phyloP scores from a whole-genome alignment of 2,329 filamentous ascomycete genomes.

The Hypoxylon rubiginosum region DNA sequence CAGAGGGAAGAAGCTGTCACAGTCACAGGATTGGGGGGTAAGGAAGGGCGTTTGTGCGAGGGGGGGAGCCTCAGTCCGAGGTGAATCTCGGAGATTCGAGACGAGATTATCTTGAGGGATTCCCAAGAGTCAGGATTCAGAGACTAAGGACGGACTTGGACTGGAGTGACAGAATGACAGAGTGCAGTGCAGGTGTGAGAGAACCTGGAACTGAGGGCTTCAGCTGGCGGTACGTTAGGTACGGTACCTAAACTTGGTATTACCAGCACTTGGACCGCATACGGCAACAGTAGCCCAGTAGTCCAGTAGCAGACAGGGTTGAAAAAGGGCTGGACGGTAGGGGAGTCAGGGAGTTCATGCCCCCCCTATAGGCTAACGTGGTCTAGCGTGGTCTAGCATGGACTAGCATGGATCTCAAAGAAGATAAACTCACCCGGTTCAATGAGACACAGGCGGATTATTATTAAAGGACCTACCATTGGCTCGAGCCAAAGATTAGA shows the following conservation, averaged over 20 bases:
- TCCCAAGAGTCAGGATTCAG: constrained; percentile 22
- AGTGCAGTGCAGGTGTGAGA: too few relatives aligned
- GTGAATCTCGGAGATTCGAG: constrained; percentile 44
- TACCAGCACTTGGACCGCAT: neutral
- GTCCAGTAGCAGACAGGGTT: neutral
- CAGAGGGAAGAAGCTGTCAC: constrained; percentile 15
- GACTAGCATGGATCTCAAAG: constrained; percentile 32
- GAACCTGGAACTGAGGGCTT: neutral
- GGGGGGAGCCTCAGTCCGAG: constrained; percentile 35
- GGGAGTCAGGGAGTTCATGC: constrained; percentile 7
- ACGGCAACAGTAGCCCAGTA: neutral
- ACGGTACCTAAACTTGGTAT: neutral
- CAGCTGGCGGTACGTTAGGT: too few relatives aligned
- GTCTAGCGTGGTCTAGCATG: constrained; percentile 18
- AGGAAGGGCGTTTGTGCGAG: neutral
- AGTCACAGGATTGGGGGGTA: neutral
- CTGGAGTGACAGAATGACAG: neutral
- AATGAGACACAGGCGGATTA: constrained; percentile 44
- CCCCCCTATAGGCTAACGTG: neutral
- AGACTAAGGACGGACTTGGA: constrained; percentile 20
- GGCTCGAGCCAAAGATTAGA: constrained; percentile 31
- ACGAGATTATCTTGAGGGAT: constrained; percentile 25
- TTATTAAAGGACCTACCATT: constrained; percentile 42
- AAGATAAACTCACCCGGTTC: constrained; percentile 35
- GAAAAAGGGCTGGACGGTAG: neutral